Evolutionary conservation across 2,329 filamentous ascomycete genomes (phyloP).

Genomic region (Penicillium sumatraense): DNA sequence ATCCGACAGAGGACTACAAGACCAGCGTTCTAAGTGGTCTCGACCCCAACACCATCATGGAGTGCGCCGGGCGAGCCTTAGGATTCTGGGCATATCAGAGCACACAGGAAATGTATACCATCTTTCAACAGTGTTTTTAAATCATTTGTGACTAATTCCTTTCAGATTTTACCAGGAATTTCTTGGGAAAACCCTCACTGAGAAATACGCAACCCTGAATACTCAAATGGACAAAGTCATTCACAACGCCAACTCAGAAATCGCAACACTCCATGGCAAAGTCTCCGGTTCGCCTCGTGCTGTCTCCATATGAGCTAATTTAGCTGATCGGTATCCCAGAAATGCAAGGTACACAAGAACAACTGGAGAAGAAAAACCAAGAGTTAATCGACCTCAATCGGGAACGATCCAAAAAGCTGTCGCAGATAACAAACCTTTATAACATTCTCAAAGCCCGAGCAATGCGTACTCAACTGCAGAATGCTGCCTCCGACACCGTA

Average conservation of each 20-base stretch:
- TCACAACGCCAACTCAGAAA: slow-evolving; percentile 74
- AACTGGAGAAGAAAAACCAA: slow-evolving; percentile 71
- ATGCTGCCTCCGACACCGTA: slow-evolving; percentile 59
- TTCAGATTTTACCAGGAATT: slow-evolving; percentile 77
- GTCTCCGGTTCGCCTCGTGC: slow-evolving; percentile 58
- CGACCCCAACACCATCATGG: slow-evolving; percentile 80
- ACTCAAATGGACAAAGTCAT: slow-evolving; percentile 73
- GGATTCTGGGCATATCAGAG: slow-evolving; percentile 88
- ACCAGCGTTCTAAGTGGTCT: slow-evolving; percentile 82
- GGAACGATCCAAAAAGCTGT: slow-evolving; percentile 71
- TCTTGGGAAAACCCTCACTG: slow-evolving; percentile 70
- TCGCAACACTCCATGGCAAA: slow-evolving; percentile 68
- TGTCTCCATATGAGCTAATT: not conserved
- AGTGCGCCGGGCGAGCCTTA: slow-evolving; percentile 78
- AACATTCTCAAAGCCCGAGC: slow-evolving; percentile 61
- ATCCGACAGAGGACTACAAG: slow-evolving; percentile 87
- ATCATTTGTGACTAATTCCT: not conserved
- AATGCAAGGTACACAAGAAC: slow-evolving; percentile 65
- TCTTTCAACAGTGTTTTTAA: not conserved
- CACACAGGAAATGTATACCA: slow-evolving; percentile 75
- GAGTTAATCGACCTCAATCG: slow-evolving; percentile 69
- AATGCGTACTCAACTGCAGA: slow-evolving; percentile 58
- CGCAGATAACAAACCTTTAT: slow-evolving; percentile 69
- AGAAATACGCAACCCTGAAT: slow-evolving; percentile 70
- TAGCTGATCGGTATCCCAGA: slow-evolving; percentile 42